Conservation (phyloP, 352 stramenopile genomes). For the Pythium pyrilobum region DNA sequence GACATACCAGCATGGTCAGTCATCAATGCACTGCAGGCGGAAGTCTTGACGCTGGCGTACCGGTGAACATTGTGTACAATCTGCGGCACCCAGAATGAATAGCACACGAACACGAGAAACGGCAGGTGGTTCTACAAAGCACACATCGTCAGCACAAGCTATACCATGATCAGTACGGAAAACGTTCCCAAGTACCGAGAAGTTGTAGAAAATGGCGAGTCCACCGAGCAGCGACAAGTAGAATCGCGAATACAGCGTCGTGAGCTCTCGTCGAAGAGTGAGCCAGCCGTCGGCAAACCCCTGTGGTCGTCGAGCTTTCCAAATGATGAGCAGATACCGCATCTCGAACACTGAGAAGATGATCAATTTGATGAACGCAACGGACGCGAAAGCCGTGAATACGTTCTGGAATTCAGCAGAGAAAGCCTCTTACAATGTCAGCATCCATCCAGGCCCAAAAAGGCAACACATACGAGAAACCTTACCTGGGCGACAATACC, state of each 20-base stretch:
- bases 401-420: conserved; percentile 81
- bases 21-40: background rate
- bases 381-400: conserved; percentile 94
- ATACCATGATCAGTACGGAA: background rate
- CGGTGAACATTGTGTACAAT: conserved; percentile 95
- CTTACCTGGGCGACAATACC: conserved; percentile 83
- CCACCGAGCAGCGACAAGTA: conserved; percentile 90
- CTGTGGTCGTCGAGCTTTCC: conserved; percentile 88
- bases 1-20: background rate
- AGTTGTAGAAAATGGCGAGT: conserved; percentile 92
- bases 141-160: background rate
- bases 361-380: conserved; percentile 97
- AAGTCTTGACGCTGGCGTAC: conserved; percentile 19
- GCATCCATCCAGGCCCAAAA: background rate
- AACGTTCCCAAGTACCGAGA: conserved; percentile 39
- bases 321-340: conserved; percentile 97
- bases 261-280: conserved; percentile 89
- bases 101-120: conserved; percentile 91
- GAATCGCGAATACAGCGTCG: conserved; percentile 94
- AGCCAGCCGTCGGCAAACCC: conserved; percentile 84
- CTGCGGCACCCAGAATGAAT: conserved; percentile 98
- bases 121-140: conserved; percentile 69
- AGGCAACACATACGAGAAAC: background rate
- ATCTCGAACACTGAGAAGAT: conserved; percentile 99
- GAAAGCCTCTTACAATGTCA: conserved; percentile 6